Evolutionary conservation across 2,329 filamentous ascomycete genomes (phyloP).

Genomic region (Plectosphaerella sp.): DNA sequence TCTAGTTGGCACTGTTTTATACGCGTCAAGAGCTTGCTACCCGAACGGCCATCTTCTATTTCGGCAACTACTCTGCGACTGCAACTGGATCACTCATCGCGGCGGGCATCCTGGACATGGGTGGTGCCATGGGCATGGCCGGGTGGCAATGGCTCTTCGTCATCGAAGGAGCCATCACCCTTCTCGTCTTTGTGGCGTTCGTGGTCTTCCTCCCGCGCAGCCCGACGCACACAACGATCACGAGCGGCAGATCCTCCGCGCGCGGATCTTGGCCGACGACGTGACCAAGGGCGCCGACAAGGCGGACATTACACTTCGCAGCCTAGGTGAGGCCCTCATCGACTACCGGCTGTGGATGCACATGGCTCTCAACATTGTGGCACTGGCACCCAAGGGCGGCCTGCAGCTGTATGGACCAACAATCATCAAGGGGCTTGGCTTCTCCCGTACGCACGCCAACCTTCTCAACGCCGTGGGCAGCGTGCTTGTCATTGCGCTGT

Average conservation of each 20-base stretch:
- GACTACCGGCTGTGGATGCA: slow-evolving; percentile 11
- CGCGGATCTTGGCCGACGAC: slow-evolving; percentile 7
- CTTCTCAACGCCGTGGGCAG: slow-evolving; percentile 13
- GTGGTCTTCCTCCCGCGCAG: slow-evolving; percentile 6
- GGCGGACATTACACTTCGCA: slow-evolving; percentile 5
- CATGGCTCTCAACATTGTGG: slow-evolving; percentile 9
- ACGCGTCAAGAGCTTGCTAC: slow-evolving; percentile 21
- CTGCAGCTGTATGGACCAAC: slow-evolving; percentile 10
- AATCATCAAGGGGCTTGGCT: slow-evolving; percentile 13
- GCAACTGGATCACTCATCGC: slow-evolving; percentile 10
- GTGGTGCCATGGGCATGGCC: slow-evolving; percentile 3
- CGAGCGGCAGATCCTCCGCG: slow-evolving; percentile 5
- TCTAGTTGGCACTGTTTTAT: slow-evolving; percentile 20
- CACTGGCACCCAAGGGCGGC: slow-evolving; percentile 8
- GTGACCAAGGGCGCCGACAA: slow-evolving; percentile 6
- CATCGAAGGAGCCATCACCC: slow-evolving; percentile 6
- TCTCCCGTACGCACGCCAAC: slow-evolving; percentile 12
- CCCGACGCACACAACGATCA: slow-evolving; percentile 4
- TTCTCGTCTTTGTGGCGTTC: slow-evolving; percentile 7
- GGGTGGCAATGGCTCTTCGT: slow-evolving; percentile 13
- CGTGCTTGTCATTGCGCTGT: slow-evolving; percentile 9
- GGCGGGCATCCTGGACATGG: slow-evolving; percentile 7
- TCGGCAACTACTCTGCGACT: slow-evolving; percentile 32
- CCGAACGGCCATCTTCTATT: slow-evolving; percentile 33
- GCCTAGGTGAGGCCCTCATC: slow-evolving; percentile 3